These are phyloP conservation scores for Aspergillus fischeri DNA, from an alignment of 2,329 filamentous ascomycete species.

Conservation along the genomic window DNA sequence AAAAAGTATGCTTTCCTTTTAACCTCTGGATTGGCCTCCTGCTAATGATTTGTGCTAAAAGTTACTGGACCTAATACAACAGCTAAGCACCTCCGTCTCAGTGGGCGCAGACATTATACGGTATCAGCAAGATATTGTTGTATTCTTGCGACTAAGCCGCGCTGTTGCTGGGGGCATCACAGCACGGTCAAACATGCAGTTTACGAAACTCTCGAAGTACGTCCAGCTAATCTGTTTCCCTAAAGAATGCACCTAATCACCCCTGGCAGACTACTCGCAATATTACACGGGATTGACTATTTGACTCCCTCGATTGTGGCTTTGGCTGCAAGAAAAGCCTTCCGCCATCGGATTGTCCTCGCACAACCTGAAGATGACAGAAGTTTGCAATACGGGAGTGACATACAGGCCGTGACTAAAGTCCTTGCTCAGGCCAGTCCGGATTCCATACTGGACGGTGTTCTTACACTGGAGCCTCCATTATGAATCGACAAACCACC, in stretches of 20 bases:
- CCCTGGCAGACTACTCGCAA: conserved; percentile 54
- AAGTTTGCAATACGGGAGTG: conserved; percentile 91
- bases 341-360: conserved; percentile 75
- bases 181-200: conserved; percentile 72
- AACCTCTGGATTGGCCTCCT: neutral
- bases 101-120: conserved; percentile 73
- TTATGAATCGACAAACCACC: conserved; percentile 32
- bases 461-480: conserved; percentile 55
- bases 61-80: conserved; percentile 56
- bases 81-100: conserved; percentile 55
- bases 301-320: conserved; percentile 79
- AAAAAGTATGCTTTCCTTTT: conserved; percentile 15
- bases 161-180: conserved; percentile 76
- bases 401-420: conserved; percentile 62
- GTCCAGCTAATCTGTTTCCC: neutral
- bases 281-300: conserved; percentile 75
- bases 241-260: neutral
- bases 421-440: conserved; percentile 58
- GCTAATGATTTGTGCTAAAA: conserved; percentile 9
- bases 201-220: conserved; percentile 62
- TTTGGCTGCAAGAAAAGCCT: conserved; percentile 81
- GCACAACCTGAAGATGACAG: conserved; percentile 68
- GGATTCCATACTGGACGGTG: conserved; percentile 56
- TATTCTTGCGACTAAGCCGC: conserved; percentile 83
- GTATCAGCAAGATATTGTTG: conserved; percentile 82